Evolutionary conservation across 2,329 filamentous ascomycete genomes (phyloP).

Genomic region (Aureobasidium zeae): DNA sequence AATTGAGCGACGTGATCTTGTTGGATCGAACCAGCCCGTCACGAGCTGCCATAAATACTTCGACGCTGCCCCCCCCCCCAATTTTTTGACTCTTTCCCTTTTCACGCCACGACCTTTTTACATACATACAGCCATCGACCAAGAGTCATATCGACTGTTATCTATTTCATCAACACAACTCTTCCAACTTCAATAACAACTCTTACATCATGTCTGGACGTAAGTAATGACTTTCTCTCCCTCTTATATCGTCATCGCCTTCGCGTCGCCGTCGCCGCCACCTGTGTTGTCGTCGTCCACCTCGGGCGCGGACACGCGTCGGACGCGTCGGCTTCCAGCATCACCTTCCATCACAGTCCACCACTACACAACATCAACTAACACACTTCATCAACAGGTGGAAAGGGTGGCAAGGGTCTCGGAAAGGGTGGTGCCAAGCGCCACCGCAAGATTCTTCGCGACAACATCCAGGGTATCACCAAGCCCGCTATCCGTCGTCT

Average conservation of each 20-base stretch:
- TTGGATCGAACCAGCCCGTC: not conserved
- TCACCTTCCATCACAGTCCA: constrained; percentile 9
- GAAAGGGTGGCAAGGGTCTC: constrained; percentile 95
- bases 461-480: constrained; percentile 99
- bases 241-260: not conserved
- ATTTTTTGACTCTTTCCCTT: not conserved
- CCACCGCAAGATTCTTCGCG: constrained; percentile 97
- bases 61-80: not conserved
- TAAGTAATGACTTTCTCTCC: constrained; percentile 30
- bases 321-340: constrained; percentile 11
- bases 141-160: constrained; percentile 18
- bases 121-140: not conserved
- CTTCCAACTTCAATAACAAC: constrained; percentile 20
- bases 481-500: constrained; percentile 98
- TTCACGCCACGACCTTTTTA: not conserved
- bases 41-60: no score
- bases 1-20: no score
- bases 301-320: constrained; percentile 6
- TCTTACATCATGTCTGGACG: constrained; percentile 43
- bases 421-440: constrained; percentile 98
- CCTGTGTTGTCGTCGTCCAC: constrained; percentile 7
- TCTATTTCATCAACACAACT: constrained; percentile 17
- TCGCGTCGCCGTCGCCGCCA: not conserved
- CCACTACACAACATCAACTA: constrained; percentile 22
- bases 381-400: constrained; percentile 48